These are phyloP conservation scores for Solanum ahanhuiri DNA, from an alignment of 257 asterid species.

Conservation along the genomic window DNA sequence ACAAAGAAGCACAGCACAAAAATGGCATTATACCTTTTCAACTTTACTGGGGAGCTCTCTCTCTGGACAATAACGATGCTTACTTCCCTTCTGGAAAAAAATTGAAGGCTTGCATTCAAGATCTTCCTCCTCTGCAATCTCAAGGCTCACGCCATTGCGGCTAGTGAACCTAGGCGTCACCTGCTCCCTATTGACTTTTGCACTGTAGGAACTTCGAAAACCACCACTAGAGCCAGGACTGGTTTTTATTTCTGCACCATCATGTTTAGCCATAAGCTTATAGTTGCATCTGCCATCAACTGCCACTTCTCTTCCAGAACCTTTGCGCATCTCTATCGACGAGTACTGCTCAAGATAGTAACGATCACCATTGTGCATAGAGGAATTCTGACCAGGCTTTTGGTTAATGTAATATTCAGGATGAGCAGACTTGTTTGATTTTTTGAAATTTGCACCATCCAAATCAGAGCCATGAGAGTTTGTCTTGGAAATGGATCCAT, in stretches of 20 bases:
- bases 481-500: constrained; percentile 25
- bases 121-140: constrained; percentile 19
- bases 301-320: constrained; percentile 12
- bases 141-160: constrained; percentile 14
- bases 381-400: constrained; percentile 21
- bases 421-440: constrained; percentile 26
- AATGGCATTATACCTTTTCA: constrained; percentile 23
- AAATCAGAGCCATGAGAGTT: constrained; percentile 31
- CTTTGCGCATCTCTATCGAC: constrained; percentile 30
- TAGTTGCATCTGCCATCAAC: constrained; percentile 27
- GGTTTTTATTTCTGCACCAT: constrained; percentile 21
- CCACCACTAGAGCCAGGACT: constrained; percentile 22
- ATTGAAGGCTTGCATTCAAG: constrained; percentile 24
- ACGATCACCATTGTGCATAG: constrained; percentile 20
- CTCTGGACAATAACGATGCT: constrained; percentile 15
- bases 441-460: constrained; percentile 26
- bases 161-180: constrained; percentile 13
- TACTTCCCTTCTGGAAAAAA: constrained; percentile 12
- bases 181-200: constrained; percentile 16
- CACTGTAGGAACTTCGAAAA: constrained; percentile 14
- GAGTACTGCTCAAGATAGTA: constrained; percentile 24
- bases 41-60: constrained; percentile 18
- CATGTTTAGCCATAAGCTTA: constrained; percentile 20
- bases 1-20: neutral
- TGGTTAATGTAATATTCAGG: constrained; percentile 29